Evolutionary conservation across 2,329 filamentous ascomycete genomes (phyloP).

Genomic region (Tolypocladium tropicale): DNA sequence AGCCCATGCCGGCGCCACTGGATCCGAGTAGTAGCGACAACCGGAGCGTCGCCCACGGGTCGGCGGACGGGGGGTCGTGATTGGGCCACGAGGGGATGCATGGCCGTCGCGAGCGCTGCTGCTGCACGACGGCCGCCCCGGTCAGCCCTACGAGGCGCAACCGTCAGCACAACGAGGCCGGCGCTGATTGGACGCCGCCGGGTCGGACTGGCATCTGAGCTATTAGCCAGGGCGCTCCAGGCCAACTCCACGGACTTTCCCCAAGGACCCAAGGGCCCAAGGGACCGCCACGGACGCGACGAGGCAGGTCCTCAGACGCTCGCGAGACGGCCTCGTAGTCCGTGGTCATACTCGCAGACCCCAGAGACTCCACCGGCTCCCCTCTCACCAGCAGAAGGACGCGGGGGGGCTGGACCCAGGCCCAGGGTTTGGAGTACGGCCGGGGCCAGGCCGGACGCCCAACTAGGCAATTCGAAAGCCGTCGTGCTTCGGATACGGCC

Average conservation of each 20-base stretch:
- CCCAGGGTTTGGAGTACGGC: not conserved
- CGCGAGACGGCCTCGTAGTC: no score
- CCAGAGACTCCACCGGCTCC: not conserved
- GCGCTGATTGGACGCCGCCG: not conserved
- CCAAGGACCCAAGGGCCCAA: no score
- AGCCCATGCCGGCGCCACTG: not conserved
- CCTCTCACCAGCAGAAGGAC: not conserved
- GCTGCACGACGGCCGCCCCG: not conserved
- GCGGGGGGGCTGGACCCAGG: not conserved
- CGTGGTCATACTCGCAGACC: no score
- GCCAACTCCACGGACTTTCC: no score
- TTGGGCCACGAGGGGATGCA: not conserved
- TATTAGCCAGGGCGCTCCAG: not conserved
- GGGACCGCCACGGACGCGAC: no score
- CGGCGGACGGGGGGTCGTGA: not conserved
- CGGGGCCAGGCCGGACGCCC: not conserved
- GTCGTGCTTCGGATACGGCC: not conserved
- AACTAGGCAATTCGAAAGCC: not conserved
- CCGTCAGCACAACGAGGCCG: not conserved
- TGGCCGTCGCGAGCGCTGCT: not conserved
- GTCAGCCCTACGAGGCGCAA: slow-evolving; percentile 5
- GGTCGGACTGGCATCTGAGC: not conserved
- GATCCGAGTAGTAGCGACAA: not conserved
- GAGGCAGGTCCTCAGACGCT: no score
- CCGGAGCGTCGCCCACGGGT: not conserved